phyloP scores from a whole-genome alignment of 352 stramenopile genomes.

The Globisporangium paddicum region DNA sequence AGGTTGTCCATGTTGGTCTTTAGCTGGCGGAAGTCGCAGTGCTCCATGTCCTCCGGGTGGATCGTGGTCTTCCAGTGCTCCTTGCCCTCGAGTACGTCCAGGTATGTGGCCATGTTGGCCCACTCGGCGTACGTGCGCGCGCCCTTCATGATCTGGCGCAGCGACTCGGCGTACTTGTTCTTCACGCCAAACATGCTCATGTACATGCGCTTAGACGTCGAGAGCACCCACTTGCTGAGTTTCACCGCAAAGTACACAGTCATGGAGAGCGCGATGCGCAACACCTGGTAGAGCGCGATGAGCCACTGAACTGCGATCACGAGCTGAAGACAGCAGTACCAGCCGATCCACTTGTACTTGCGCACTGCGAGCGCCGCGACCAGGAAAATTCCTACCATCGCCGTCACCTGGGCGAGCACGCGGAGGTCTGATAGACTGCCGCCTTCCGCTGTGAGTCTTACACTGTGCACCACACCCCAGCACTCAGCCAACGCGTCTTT shows the following conservation, averaged over 20 bases:
- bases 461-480: constrained; percentile 20
- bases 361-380: constrained; percentile 22
- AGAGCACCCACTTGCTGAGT: constrained; percentile 33
- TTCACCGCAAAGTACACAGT: constrained; percentile 48
- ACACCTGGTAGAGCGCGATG: constrained; percentile 60
- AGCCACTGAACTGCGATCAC: constrained; percentile 62
- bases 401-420: constrained; percentile 27
- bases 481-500: constrained; percentile 30
- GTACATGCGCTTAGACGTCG: constrained; percentile 20
- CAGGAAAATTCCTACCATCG: constrained; percentile 16
- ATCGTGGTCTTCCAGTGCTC: constrained; percentile 55
- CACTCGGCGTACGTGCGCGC: constrained; percentile 50
- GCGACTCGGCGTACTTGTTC: constrained; percentile 45
- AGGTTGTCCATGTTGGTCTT: constrained; percentile 35
- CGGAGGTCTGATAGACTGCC: constrained; percentile 34
- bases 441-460: constrained; percentile 17
- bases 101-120: constrained; percentile 54
- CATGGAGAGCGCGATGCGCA: constrained; percentile 54
- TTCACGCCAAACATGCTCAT: constrained; percentile 31
- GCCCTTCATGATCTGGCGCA: constrained; percentile 59
- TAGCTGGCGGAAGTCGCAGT: constrained; percentile 61
- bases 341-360: constrained; percentile 65
- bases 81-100: constrained; percentile 58
- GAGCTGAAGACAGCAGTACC: constrained; percentile 49
- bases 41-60: constrained; percentile 35